Base-by-base conservation (phyloP, 441 rosid species). In the Bocquillonia castaneifolia region DNA sequence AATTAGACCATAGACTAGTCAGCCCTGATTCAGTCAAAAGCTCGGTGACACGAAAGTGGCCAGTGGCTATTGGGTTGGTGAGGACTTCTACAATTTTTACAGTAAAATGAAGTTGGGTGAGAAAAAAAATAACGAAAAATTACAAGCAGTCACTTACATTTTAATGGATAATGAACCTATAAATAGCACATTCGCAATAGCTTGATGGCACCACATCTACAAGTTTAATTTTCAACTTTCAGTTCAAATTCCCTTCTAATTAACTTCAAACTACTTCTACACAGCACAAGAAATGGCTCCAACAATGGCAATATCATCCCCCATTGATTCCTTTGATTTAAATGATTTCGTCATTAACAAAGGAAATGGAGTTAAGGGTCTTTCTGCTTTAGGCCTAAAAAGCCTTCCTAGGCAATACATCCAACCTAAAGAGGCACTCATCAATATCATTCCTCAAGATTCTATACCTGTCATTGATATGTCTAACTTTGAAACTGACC, bases 301-400 rank as follows among this genome's bases (percentile, higher is more conserved):
- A 53, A 15, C 64, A 17, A 54, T 61, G 14, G 29, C 26, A 18
- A 20, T 25, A 3, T 20, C 51, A 18, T 15, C 67, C 55, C 0
- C 53, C n/a, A 18, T 10, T n/a, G 25, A 48, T 45, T 45, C 50
- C 9, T 74, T 68, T 15, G 22, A 29, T 50, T 18, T 75, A 2
- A 59, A 22, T 3, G 80, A 74, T 47, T 79, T 73, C 44, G 79
- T 81, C 10, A 47, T 78, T 0, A 74, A 73, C 25, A 67, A 69
- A 72, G 80, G 82, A 9, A 67, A 81, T 52, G 85, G 85, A 34
- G 80, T 81, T 0, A 81, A 81, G 77, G 85, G 82, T 63, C 72
- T 81, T 14, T 76, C 82, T 1, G 82, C 78, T 31, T 47, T 69
- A 47, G 75, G 75, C 8, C 77, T 81, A 4, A 67, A 74, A 69